Conservation (phyloP, 139 green algal species). For the Penium margaritaceum region DNA sequence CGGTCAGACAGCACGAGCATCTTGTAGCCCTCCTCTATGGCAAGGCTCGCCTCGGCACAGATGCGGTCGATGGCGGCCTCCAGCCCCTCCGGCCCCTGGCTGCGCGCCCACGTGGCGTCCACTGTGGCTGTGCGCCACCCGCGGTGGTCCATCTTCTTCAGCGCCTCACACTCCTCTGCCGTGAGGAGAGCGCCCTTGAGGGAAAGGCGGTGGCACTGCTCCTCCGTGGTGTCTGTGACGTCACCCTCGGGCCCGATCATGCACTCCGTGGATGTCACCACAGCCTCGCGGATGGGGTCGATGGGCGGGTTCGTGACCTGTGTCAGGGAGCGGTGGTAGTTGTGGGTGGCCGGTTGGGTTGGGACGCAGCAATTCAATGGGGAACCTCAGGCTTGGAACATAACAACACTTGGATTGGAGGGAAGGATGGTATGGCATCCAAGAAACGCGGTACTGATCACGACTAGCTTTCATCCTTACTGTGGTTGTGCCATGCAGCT, state of each 20-base stretch:
- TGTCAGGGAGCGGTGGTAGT: no score
- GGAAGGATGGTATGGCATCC: no score
- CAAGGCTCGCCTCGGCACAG: constrained; percentile 59
- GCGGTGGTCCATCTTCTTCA: constrained; percentile 44
- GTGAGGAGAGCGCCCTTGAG: constrained; percentile 73
- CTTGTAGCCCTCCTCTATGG: constrained; percentile 67
- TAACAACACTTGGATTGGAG: no score
- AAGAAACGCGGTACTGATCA: no score
- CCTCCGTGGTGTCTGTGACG: constrained; percentile 51
- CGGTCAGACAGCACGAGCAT: constrained; percentile 75
- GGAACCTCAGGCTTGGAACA: no score
- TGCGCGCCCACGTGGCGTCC: constrained; percentile 73
- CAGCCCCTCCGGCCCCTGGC: constrained; percentile 66
- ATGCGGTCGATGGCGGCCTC: constrained; percentile 65
- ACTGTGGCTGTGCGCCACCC: constrained; percentile 59
- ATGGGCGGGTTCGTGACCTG: constrained; percentile 96
- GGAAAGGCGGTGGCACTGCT: constrained; percentile 69
- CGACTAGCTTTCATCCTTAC: no score
- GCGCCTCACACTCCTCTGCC: constrained; percentile 64
- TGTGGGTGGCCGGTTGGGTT: no score
- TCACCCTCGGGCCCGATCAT: constrained; percentile 88
- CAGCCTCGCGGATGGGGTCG: constrained; percentile 85
- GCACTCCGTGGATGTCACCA: constrained; percentile 82
- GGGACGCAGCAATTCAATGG: no score
- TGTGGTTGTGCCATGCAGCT: no score